Evolutionary conservation across 208 protist genomes (phyloP).

Genomic region (Balamuthia mandrillaris): DNA sequence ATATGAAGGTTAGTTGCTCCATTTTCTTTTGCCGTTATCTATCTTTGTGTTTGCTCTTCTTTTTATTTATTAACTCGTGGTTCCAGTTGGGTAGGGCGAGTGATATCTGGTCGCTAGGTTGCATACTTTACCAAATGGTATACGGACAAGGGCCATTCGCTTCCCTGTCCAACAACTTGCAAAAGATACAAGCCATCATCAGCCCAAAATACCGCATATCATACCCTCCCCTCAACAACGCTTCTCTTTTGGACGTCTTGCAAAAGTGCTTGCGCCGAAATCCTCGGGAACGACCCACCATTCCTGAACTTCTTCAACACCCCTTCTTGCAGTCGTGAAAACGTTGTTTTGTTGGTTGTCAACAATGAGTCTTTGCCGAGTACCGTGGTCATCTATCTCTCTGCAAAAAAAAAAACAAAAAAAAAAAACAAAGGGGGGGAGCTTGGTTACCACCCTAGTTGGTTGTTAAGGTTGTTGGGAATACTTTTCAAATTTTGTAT

Average conservation of each 20-base stretch:
- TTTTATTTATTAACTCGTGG: background rate
- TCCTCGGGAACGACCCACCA: slow-evolving; percentile 57
- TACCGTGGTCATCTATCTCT: too few relatives aligned
- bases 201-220: slow-evolving; percentile 59
- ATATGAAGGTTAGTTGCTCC: background rate
- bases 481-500: too few relatives aligned
- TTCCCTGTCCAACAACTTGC: slow-evolving; percentile 20
- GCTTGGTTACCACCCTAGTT: too few relatives aligned
- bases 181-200: slow-evolving; percentile 68
- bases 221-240: slow-evolving; percentile 47
- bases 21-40: background rate
- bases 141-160: slow-evolving; percentile 68
- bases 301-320: slow-evolving; percentile 66
- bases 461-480: too few relatives aligned
- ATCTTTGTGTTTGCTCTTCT: background rate
- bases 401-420: too few relatives aligned
- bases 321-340: slow-evolving; percentile 68
- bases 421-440: too few relatives aligned
- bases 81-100: slow-evolving; percentile 60
- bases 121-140: slow-evolving; percentile 77
- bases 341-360: too few relatives aligned
- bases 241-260: slow-evolving; percentile 55
- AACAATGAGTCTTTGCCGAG: too few relatives aligned
- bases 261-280: slow-evolving; percentile 64
- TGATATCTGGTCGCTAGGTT: slow-evolving; percentile 76